These are phyloP conservation scores for Annulohypoxylon stygium DNA, from an alignment of 495 filamentous ascomycete species.

Conservation along the genomic window DNA sequence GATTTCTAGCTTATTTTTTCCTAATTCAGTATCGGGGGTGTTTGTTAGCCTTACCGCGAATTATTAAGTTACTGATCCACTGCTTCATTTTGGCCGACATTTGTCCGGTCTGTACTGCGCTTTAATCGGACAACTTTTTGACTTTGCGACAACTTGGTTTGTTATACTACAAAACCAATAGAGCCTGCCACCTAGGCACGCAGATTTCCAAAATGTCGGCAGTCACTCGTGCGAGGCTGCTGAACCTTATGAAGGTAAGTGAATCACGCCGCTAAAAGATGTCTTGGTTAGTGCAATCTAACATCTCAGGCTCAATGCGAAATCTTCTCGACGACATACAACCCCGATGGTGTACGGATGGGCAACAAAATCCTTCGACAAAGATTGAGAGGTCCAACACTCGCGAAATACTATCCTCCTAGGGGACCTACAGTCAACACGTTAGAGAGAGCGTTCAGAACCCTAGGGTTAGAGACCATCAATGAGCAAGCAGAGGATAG, in stretches of 20 bases:
- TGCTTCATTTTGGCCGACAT: conserved; percentile 10
- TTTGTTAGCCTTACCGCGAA: not conserved
- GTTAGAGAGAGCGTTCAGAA: conserved; percentile 71
- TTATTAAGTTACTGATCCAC: conserved; percentile 9
- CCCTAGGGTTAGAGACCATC: conserved; percentile 69
- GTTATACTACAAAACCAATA: not conserved
- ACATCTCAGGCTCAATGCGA: conserved; percentile 81
- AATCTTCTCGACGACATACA: conserved; percentile 91
- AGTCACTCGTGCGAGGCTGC: conserved; percentile 75
- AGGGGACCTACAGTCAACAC: conserved; percentile 76
- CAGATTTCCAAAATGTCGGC: conserved; percentile 68
- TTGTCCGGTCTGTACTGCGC: conserved; percentile 16
- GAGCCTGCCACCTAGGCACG: conserved; percentile 3
- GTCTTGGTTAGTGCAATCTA: conserved; percentile 13
- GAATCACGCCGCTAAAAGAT: not conserved
- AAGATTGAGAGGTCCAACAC: conserved; percentile 79
- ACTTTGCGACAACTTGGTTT: conserved; percentile 28
- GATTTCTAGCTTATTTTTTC: not conserved
- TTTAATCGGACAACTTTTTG: conserved; percentile 10
- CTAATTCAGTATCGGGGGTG: not conserved
- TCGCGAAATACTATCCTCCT: conserved; percentile 89
- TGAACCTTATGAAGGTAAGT: conserved; percentile 83
- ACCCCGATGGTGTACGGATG: conserved; percentile 80
- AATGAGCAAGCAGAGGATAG: conserved; percentile 84
- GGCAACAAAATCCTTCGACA: conserved; percentile 92